Percentiles rank a stretch among this genome's conserved stretches.
Conservation (phyloP, 768 basidiomycete genomes). For the Boletus rubropictus region DNA sequence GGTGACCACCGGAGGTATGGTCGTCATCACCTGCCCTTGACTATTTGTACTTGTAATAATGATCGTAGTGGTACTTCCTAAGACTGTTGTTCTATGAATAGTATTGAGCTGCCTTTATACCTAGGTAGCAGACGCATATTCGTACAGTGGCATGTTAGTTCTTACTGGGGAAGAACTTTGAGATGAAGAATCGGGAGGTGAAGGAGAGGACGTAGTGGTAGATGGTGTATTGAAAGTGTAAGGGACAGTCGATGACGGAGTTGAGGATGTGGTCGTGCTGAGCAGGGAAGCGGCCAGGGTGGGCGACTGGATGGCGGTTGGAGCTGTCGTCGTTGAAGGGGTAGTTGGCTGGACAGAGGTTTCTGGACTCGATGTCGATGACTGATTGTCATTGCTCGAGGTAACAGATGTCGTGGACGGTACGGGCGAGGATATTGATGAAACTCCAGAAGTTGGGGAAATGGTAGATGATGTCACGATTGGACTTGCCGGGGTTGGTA, state of each 20-base stretch:
- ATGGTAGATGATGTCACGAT: slow-evolving; percentile 6
- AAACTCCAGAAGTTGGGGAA: slow-evolving; percentile 4
- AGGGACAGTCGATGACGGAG: slow-evolving; percentile 14
- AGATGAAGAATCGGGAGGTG: slow-evolving; percentile 4
- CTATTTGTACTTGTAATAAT: slow-evolving; percentile 58
- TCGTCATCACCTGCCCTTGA: slow-evolving; percentile 42
- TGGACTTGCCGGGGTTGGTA: slow-evolving; percentile 13
- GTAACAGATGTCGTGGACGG: slow-evolving; percentile 15
- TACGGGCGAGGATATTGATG: slow-evolving; percentile 11
- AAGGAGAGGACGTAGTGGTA: slow-evolving; percentile 7
- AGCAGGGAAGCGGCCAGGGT: slow-evolving; percentile 4
- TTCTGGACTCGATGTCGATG: slow-evolving; percentile 17
- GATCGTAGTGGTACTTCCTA: slow-evolving; percentile 46
- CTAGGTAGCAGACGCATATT: slow-evolving; percentile 14
- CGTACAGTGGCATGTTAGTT: slow-evolving; percentile 20
- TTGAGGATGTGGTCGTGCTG: slow-evolving; percentile 8
- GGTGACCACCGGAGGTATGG: slow-evolving; percentile 55
- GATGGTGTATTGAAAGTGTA: slow-evolving; percentile 13
- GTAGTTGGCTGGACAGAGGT: slow-evolving; percentile 21
- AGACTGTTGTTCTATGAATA: slow-evolving; percentile 42
- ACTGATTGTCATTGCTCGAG: slow-evolving; percentile 11
- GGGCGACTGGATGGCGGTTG: slow-evolving; percentile 5
- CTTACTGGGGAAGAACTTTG: slow-evolving; percentile 3
- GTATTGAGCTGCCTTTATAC: slow-evolving; percentile 9
- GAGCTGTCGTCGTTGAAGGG: slow-evolving; percentile 12